Evolutionary conservation across 208 protist species (phyloP), one percentile per base, ranked within the genome.

Genomic region (Leishmania mexicana): DNA sequence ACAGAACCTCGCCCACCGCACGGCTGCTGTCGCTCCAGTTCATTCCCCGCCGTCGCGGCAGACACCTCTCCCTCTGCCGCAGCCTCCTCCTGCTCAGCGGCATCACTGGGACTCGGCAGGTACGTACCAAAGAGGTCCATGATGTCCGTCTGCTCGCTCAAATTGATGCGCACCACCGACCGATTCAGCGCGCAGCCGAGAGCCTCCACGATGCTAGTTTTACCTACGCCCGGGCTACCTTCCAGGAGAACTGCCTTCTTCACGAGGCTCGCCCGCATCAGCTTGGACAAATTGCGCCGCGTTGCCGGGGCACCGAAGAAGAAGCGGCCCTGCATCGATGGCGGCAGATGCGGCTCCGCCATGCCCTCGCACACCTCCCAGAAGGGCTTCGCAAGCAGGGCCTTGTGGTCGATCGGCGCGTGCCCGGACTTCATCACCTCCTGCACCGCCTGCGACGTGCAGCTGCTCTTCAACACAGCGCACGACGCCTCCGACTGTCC

Each of bases 81-180:
- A 73, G 96, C 93, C 38, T 15, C 87, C 76, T 62, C 80, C 17
- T 53, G 62, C 0, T 72, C 79, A 3, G 19, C 42, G 38, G 79
- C 77, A 71, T 81, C 81, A 58, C 71, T 58, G 13, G 88, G 91
- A 67, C 71, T 88, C 10, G 95, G 95, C 53, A 98, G 89, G 79
- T 93, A 98, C 10, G 95, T 96, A 17, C 96, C 96, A 73, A 99
- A 92, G 38, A 99, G 91, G 85, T 99, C 99, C 95, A 99, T 99
- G 83, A 99, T 99, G 91, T 99, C 99, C 0, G 99, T 99, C 87
- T 99, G 99, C 81, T 99, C 99, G 53, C 98, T 99, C 31, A 99
- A 89, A 87, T 99, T 99, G 83, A 99, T 99, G 80, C 99, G 94
- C 47, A 99, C 98, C 1, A 99, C 92, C n/a, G 74, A 64, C 54